Evolutionary conservation across 805 yeast species (phyloP), one percentile per base, ranked within the genome.

Genomic region (Metschnikowia arizonensis): DNA sequence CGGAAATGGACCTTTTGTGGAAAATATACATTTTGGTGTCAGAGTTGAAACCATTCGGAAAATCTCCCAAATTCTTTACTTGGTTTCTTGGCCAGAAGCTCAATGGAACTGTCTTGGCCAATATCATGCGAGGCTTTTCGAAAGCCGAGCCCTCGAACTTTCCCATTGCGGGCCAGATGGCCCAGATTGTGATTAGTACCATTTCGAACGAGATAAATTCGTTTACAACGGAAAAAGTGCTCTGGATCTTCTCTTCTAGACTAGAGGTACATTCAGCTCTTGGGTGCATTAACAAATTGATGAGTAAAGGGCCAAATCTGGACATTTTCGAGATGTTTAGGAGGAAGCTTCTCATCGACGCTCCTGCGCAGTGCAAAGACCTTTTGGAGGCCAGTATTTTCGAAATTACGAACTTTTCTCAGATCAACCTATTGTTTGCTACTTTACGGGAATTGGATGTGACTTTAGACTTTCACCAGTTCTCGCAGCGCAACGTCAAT

Each of bases 321-420:
- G 48, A 66, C 42, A 51, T 76, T 30, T 64, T 75, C 40, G 63
- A 68, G 37, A 58, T 78, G 19, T 65, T 75, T 42, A 78, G 77
- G 52, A 69, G 78, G 48, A 73, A 72, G 46, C 54, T 78, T 19
- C 56, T 78, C n/a, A 62, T 77, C 40, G 75, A 70, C 46, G 74
- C 80, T 43, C 81, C 83, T 1, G 54, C 69, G 19, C 73, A 72
- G 34, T 73, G 75, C 46, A 76, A 70, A 38, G 82, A 78, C 49
- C 60, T 79, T 44, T 61, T 80, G 14, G 65, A 72, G 21, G 73
- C 71, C 46, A 78, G 79, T 50, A 59, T 77, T 5, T 65, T 73
- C 38, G 52, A 74, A 12, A 78, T 76, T 4, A 54, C 62, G 7
- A 56, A 64, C 25, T 57, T 59, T 9, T 62, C 62, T 37, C 76